Evolutionary conservation across 108 stramenopile species (phyloP), one percentile per base, ranked within the genome.

Genomic region (Conticribra guillardii): DNA sequence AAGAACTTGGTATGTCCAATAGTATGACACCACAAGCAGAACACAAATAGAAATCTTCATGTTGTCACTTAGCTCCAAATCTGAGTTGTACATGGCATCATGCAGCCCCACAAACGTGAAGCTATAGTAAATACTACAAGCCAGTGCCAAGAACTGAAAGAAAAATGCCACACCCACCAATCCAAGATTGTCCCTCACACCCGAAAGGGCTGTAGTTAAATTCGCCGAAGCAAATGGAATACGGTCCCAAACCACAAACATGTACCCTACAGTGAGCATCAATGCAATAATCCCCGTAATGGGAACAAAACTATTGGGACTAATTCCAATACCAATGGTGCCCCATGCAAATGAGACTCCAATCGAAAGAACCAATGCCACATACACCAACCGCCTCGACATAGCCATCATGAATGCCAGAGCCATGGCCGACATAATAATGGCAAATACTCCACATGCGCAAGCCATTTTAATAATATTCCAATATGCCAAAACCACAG

Each of bases 1-100:
- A 16, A 94, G 63, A 4, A 90, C 91, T 53, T 92, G 85, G 52
- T 80, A 87, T 11, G 94, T 95, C 94, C 94, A 95, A 59, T 89
- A 92, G 62, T 82, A 94, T 1, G 93, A 91, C 44, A 90, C 37
- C 23, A 76, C 85, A 16, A 94, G 73, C 15, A 82, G 21, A 14
- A 57, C n/a, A 70, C 73, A 78, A 44, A 77, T 53, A 23, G 37
- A n/a, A 18, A 84, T 60, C 50, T 71, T 80, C 55, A 66, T 54
- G 19, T 58, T 54, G 1, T 81, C 74, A 18, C 82, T 50, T 4
- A 87, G 21, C 34, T 55, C 71, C 53, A 89, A 52, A 0, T 83
- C 79, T 37, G 84, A 87, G 37, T 71, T 72, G 50, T 85, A 55
- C 54, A 89, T 79, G 15, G 84, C 83, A 85, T 94, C 87, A 66